A percentile compares a stretch with the other conserved stretches of the same genome.
These are phyloP conservation scores for Hanseniaspora uvarum DNA, from an alignment of 1,139 yeast genomes.

Conservation along the genomic window DNA sequence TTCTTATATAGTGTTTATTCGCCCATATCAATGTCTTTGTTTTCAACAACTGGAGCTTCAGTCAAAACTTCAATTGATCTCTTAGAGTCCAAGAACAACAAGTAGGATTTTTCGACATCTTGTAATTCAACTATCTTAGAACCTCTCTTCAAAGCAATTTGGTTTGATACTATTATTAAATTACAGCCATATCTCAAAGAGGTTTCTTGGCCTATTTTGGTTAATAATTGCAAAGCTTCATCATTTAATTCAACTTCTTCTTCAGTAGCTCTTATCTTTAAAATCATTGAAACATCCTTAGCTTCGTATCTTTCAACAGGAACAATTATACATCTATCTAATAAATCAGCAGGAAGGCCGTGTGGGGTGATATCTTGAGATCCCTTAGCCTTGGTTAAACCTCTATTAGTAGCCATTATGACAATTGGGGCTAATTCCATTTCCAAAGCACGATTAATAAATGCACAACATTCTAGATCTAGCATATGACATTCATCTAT, in stretches of 20 bases:
- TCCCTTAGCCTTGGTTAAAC: constrained; percentile 84
- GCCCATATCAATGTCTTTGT: constrained; percentile 12
- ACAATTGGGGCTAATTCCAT: constrained; percentile 96
- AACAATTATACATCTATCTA: constrained; percentile 88
- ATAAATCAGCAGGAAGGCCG: constrained; percentile 87
- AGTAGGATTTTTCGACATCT: constrained; percentile 80
- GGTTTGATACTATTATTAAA: constrained; percentile 78
- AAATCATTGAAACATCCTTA: constrained; percentile 76
- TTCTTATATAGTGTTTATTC: constrained; percentile 5
- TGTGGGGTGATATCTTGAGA: constrained; percentile 91
- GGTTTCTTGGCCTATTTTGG: constrained; percentile 88
- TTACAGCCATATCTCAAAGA: constrained; percentile 88
- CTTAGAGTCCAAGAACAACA: constrained; percentile 75
- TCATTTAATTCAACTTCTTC: constrained; percentile 81
- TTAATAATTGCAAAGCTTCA: constrained; percentile 80
- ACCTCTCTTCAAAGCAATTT: constrained; percentile 75
- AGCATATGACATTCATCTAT: constrained; percentile 98
- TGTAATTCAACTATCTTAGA: constrained; percentile 55
- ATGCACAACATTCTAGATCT: constrained; percentile 93
- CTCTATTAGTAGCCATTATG: constrained; percentile 97
- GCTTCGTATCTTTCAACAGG: constrained; percentile 68
- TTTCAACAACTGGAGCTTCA: constrained; percentile 10
- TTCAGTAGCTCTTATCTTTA: constrained; percentile 86
- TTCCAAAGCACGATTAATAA: constrained; percentile 89
- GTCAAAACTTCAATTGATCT: constrained; percentile 69